A percentile compares a stretch with the other conserved stretches of the same genome.
Evolutionary conservation across 1,284 basidiomycete genomes (phyloP).

Genomic region (Mycosarcoma maydis): DNA sequence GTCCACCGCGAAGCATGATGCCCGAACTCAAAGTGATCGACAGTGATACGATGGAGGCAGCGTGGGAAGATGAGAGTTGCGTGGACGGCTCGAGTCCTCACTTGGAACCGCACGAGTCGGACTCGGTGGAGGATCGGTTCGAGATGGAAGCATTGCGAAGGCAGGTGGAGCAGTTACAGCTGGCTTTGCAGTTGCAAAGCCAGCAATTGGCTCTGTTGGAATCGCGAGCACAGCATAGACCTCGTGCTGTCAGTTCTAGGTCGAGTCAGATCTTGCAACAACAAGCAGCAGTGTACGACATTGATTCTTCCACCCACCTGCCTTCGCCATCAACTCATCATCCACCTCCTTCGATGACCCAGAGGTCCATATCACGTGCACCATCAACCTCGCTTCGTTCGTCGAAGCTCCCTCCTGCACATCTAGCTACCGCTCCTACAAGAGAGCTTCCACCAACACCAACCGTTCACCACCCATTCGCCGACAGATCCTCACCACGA

Average conservation of each 20-base stretch:
- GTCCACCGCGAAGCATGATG: not conserved
- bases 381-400: not conserved
- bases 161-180: conserved; percentile 45
- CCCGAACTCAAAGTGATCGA: not conserved
- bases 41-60: conserved; percentile 16
- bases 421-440: too few species aligned
- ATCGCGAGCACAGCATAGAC: too few species aligned
- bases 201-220: conserved; percentile 10
- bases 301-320: not conserved
- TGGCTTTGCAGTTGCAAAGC: conserved; percentile 30
- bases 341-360: not conserved
- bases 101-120: not conserved
- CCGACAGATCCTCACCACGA: conserved; percentile 10
- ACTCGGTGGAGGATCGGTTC: conserved; percentile 9
- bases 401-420: not conserved
- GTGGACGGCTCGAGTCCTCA: conserved; percentile 12
- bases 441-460: not conserved
- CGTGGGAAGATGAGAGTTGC: conserved; percentile 32
- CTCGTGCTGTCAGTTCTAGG: too few species aligned
- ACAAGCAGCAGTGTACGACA: too few species aligned
- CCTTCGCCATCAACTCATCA: not conserved
- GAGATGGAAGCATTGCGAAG: conserved; percentile 33
- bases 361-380: not conserved
- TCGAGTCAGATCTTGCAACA: too few species aligned
- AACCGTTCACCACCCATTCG: not conserved